Base-by-base conservation (phyloP, 2,329 filamentous ascomycete genomes). In the Gnomoniopsis smithogilvyi region DNA sequence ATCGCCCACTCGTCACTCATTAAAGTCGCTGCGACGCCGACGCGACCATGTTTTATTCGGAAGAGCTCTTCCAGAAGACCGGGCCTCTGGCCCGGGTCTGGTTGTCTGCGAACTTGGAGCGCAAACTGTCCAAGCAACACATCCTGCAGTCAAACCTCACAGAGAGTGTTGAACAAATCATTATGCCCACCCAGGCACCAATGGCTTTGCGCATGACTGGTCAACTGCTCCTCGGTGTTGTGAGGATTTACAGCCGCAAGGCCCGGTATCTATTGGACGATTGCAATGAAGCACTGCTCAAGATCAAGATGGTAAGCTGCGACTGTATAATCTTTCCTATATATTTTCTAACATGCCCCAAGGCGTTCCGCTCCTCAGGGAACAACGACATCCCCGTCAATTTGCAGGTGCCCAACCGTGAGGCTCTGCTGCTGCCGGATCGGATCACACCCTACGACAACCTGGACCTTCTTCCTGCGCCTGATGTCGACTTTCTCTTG, bases 81-180 rank as follows among this genome's bases (percentile, higher is more conserved):
- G 95, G 95, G 80, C 94, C 95, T 70, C 78, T 99, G 81, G 95
- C 95, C 77, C 91, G 92, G 72, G 93, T 98, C 78, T 99, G 95
- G 95, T 85, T 98, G 63, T 96, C 95, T 34, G 92, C 95, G 79
- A 99, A 98, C 76, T 83, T 98, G 65, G 95, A 98, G 84, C 92
- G 94, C 81, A 99, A 98, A 79, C 87, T 99, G 62, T 96, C 93
- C 67, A 99, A 99, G 78, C 92, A 92, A 64, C 92, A 97, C 70
- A 95, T 98, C 66, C 75, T 99, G 64, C 92, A 96, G 72, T 94
- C 93, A 61, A 96, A 96, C 77, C 90, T 99, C 67, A 90, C 94
- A 68, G 91, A 92, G 77, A 96, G 93, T 74, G 93, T 99, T 65
- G 90, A 92, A 73, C 92, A 92, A 66, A 99, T 99, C 73, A 95